Base-by-base conservation (phyloP, 805 yeast species). In the Teunomyces tritomae region DNA sequence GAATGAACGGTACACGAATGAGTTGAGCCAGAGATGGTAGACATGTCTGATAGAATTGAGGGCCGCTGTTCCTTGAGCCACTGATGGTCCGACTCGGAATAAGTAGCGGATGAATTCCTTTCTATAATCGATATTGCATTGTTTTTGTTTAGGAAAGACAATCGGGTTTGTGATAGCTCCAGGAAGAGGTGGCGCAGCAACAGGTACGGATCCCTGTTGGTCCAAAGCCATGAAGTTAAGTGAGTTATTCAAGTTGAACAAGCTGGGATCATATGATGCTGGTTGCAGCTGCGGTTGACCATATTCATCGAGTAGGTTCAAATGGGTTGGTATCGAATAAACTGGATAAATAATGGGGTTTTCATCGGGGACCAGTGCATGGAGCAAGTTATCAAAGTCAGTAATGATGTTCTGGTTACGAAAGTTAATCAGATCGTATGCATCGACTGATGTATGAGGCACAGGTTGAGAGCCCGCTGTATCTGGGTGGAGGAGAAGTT, bases 291-390 rank as follows among this genome's bases (percentile, higher is more conserved):
- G 28, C 2, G 39, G 39, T 5, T 28, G 28, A 30, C 30, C 24
- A 29, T 28, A 37, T 37, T 3, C 34, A 13, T 32, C 13, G 34
- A 32, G 27, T 10, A 20, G 26, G 40, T 43, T 35, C 32, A 46
- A 24, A 34, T 47, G 32, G 24, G 34, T 36, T 30, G 47, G 50
- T 34, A 67, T 51, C 4, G 65, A 56, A 48, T 71, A 71, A 10
- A 71, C 64, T 1, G 76, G 76, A 47, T 71, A 71, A 16, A 71
- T 66, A 45, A 71, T 71, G 24, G 68, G 60, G 45, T 54, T 49
- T 37, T 65, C 65, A 28, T 55, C 56, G 40, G 56, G 49, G 6
- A 56, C 45, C 8, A 56, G 42, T 3, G 55, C 35, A n/a, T 56
- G 34, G 30, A 70, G 57, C 44, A 71, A 56, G 50, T 68, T 65